These are phyloP conservation scores for Daldinia loculata DNA, from an alignment of 495 filamentous ascomycete genomes.

Conservation along the genomic window DNA sequence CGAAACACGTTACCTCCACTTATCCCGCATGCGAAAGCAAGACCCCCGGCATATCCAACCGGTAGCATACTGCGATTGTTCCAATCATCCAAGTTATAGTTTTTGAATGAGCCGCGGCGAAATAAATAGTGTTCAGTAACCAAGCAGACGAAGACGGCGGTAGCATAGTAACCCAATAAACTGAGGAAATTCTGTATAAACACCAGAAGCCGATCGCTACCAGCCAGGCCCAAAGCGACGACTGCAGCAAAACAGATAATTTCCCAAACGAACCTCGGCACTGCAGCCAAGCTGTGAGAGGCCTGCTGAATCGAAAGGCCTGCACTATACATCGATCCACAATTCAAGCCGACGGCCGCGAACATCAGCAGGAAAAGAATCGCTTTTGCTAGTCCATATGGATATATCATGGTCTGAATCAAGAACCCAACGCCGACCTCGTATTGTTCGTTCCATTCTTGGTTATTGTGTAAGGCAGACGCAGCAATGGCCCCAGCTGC, in stretches of 20 bases:
- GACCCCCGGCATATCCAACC: conserved; percentile 56
- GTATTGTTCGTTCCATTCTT: conserved; percentile 59
- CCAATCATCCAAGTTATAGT: conserved; percentile 63
- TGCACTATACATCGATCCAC: conserved; percentile 56
- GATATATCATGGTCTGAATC: conserved; percentile 63
- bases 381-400: conserved; percentile 67
- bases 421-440: conserved; percentile 67
- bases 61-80: conserved; percentile 57
- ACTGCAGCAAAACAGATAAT: conserved; percentile 54
- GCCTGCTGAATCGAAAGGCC: conserved; percentile 57
- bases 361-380: conserved; percentile 64
- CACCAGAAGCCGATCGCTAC: conserved; percentile 53
- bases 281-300: conserved; percentile 44
- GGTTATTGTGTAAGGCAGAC: conserved; percentile 59
- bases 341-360: conserved; percentile 57
- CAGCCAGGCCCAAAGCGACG: conserved; percentile 55
- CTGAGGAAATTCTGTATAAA: conserved; percentile 65
- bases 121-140: conserved; percentile 69
- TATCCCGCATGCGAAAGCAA: conserved; percentile 56
- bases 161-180: conserved; percentile 68
- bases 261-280: conserved; percentile 61
- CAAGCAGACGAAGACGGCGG: conserved; percentile 65
- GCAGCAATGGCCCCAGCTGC: conserved; percentile 62
- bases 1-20: conserved; percentile 46
- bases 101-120: conserved; percentile 52